A percentile compares a stretch with the other conserved stretches of the same genome.
Conservation (phyloP, 2,329 filamentous ascomycete genomes). For the Penicillium sp. region DNA sequence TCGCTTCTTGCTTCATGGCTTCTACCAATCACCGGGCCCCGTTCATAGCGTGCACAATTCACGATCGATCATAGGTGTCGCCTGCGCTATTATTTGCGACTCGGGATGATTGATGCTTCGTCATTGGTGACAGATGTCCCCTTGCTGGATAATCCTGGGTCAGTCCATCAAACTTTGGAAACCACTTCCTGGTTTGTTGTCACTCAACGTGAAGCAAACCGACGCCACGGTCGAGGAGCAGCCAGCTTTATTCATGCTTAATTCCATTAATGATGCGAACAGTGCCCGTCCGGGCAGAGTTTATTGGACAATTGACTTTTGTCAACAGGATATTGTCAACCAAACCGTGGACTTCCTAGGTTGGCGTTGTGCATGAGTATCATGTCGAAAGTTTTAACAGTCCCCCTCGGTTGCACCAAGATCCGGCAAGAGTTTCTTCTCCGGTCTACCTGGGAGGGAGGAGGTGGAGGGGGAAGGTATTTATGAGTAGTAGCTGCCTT, state of each 20-base stretch:
- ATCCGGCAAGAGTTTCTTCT: neutral
- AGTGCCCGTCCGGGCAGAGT: neutral
- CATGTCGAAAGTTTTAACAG: neutral
- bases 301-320: neutral
- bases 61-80: conserved; percentile 18
- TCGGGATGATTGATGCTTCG: neutral
- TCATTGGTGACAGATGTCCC: neutral
- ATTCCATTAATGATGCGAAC: neutral
- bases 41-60: conserved; percentile 15
- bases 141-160: neutral
- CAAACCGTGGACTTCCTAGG: neutral
- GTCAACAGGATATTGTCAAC: too few relatives aligned
- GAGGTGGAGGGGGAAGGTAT: neutral
- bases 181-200: neutral
- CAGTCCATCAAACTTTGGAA: neutral
- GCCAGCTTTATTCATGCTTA: neutral
- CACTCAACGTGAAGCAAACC: neutral
- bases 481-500: neutral
- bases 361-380: neutral
- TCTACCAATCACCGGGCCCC: conserved; percentile 21
- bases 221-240: neutral
- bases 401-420: neutral
- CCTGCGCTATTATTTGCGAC: neutral
- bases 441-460: neutral
- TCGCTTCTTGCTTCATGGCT: conserved; percentile 6